Base-by-base conservation (phyloP, 2,329 filamentous ascomycete species). In the Verticillium zaregamsianum region DNA sequence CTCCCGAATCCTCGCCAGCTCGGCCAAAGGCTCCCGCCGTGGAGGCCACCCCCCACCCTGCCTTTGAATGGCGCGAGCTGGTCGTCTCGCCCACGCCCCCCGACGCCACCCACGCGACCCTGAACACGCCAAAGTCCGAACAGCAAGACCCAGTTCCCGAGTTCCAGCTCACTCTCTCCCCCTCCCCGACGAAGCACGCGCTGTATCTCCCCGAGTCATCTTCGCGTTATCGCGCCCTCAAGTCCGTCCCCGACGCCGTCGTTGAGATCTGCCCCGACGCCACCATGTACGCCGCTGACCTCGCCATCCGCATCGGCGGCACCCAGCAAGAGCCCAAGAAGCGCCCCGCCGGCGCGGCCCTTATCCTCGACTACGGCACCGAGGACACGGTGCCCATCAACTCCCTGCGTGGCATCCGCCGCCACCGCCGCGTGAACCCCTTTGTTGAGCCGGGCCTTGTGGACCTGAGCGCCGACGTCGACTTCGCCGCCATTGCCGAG, bases 341-440 rank as follows among this genome's bases (percentile, higher is more conserved):
- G 0, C 73, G 72, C 1, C 87, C 93, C 1, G 89, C 88, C 0
- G 95, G 95, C 58, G 95, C 93, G 9, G 95, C 94, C 1, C 82
- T 99, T n/a, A 92, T 99, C 68, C 86, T 99, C 55, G 95, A 99
- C 78, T 99, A 99, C 76, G 95, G 95, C 20, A 90, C 94, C 5
- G 76, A 86, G 3, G 82, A 87, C 68, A 90, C 80, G 0, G 88
- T 99, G 57, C 95, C 95, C 3, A 81, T 90, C 63, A 96, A 97
- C 80, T 96, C 93, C 0, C 83, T 99, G 25, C 90, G 95, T 35
- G 95, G 95, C 25, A 98, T 99, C 74, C 86, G 88, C 39, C 80
- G 83, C 15, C 95, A 99, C 77, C 79, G 82, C 28, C 82, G 84
- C 28, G 90, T 96, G 55, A 93, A 88, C 25, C 92, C 95, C 4